These are phyloP conservation scores for Aegilops umbellulata DNA, from an alignment of 176 grass and related monocot species.

Conservation along the genomic window DNA sequence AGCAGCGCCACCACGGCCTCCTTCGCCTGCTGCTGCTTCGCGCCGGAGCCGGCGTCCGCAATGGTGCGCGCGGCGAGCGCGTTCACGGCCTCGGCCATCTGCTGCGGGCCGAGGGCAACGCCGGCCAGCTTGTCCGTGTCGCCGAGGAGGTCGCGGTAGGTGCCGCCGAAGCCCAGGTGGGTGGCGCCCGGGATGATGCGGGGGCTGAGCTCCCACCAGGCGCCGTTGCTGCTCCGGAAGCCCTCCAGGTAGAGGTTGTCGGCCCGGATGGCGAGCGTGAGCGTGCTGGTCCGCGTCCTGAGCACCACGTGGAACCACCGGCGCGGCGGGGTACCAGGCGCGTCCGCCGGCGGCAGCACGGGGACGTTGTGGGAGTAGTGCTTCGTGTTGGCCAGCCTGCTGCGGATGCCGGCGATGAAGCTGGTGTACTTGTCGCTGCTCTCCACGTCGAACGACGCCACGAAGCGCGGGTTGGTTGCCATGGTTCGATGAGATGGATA, in stretches of 20 bases:
- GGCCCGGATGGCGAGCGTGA: slow-evolving; percentile 24
- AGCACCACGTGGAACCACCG: slow-evolving; percentile 37
- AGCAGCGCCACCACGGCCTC: slow-evolving; percentile 5
- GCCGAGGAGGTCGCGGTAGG: slow-evolving; percentile 11
- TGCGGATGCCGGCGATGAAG: slow-evolving; percentile 21
- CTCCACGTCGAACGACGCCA: slow-evolving; percentile 6
- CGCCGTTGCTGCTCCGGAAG: slow-evolving; percentile 14
- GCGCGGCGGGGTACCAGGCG: neutral
- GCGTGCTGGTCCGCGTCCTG: neutral
- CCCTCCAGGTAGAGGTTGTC: slow-evolving; percentile 46
- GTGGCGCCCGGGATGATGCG: neutral
- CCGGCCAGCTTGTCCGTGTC: neutral
- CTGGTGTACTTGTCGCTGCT: slow-evolving; percentile 22
- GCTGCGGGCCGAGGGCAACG: slow-evolving; percentile 1
- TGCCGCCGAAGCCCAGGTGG: neutral
- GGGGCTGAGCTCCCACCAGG: slow-evolving; percentile 31
- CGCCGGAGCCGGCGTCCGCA: neutral
- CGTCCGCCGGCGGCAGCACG: slow-evolving; percentile 22
- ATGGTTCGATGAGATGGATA: neutral
- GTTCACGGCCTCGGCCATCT: slow-evolving; percentile 18
- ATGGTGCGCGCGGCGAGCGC: neutral
- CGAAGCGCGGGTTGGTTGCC: slow-evolving; percentile 6
- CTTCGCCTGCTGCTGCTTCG: neutral
- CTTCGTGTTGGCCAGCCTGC: neutral
- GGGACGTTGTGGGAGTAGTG: slow-evolving; percentile 27